Conservation (phyloP, 805 yeast genomes). For the Millerago galiae region DNA sequence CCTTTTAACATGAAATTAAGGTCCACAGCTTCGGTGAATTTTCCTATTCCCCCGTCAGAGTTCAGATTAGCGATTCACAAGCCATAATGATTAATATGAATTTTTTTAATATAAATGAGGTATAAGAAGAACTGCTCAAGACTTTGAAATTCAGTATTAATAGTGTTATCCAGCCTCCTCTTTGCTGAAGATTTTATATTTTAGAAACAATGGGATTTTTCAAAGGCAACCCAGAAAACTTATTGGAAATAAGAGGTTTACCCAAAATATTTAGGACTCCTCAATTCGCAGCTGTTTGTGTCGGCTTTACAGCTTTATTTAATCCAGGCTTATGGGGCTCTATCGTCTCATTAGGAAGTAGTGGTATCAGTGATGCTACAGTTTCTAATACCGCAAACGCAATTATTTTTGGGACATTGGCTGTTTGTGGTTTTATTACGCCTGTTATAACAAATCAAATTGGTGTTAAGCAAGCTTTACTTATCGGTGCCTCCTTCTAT, state of each 20-base stretch:
- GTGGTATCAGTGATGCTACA: background rate
- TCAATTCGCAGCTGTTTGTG: conserved; percentile 1
- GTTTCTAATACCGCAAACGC: conserved; percentile 1
- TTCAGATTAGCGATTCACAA: no score
- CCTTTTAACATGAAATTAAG: no score
- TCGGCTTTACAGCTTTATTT: background rate
- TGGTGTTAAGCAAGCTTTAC: background rate
- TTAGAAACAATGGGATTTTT: background rate
- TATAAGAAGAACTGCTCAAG: no score
- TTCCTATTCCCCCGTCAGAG: no score
- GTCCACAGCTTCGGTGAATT: no score
- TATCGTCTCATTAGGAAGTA: background rate
- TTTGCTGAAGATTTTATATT: no score
- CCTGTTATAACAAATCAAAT: background rate
- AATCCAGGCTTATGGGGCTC: conserved; percentile 2
- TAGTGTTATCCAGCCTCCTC: no score
- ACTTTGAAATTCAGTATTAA: no score
- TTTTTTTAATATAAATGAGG: no score
- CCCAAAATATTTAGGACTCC: background rate
- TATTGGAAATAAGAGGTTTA: background rate
- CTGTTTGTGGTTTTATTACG: background rate
- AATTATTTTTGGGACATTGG: background rate
- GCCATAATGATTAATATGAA: no score
- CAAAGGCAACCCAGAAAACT: background rate
- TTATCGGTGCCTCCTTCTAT: background rate